Conservation (phyloP, 495 filamentous ascomycete genomes). For the Penicillium angulare region DNA sequence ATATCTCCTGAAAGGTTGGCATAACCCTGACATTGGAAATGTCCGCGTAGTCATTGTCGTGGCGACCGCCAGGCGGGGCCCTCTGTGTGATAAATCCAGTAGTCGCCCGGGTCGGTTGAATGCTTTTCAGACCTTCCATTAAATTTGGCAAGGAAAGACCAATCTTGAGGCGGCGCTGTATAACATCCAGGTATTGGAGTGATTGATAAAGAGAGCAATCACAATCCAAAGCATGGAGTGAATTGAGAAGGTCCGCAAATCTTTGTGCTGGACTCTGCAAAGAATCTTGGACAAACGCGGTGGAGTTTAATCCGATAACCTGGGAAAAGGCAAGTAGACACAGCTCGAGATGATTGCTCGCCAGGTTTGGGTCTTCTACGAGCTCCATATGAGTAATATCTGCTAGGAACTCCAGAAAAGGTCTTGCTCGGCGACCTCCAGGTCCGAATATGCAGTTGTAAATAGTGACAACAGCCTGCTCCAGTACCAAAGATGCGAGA, state of each 20-base stretch:
- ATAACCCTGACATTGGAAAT: conserved; percentile 62
- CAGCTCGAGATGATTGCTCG: background rate
- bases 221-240: background rate
- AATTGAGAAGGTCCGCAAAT: background rate
- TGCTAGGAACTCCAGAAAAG: background rate
- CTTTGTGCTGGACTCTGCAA: background rate
- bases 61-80: conserved; percentile 39
- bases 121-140: background rate
- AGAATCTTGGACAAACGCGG: conserved; percentile 26
- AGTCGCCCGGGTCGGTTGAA: background rate
- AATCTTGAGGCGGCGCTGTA: conserved; percentile 1
- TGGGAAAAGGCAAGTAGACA: conserved; percentile 26
- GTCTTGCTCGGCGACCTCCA: conserved; percentile 25
- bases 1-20: conserved; percentile 62
- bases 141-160: conserved; percentile 2
- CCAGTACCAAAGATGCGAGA: conserved; percentile 51
- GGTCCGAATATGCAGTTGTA: conserved; percentile 56
- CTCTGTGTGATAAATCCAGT: background rate
- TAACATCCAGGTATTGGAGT: background rate
- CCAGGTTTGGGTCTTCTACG: background rate
- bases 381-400: background rate
- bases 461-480: conserved; percentile 54
- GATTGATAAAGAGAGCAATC: background rate
- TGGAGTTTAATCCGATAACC: conserved; percentile 30
- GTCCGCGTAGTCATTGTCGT: conserved; percentile 64